Base-by-base conservation (phyloP, 495 filamentous ascomycete species). In the Lophiotrema nucula region DNA sequence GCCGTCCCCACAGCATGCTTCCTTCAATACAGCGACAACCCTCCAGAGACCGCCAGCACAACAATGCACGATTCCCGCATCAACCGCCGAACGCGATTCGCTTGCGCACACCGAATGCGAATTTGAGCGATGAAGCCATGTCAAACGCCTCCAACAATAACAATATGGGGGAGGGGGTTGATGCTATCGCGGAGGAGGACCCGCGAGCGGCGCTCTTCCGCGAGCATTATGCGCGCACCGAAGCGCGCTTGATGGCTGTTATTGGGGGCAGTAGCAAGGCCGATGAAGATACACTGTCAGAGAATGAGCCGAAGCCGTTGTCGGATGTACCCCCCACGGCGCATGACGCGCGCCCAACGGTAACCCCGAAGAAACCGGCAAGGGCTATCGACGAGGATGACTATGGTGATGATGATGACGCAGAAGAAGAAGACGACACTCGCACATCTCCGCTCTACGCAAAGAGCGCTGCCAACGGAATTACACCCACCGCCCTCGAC, bases 321-420 rank as follows among this genome's bases (percentile, higher is more conserved):
- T 37, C 72, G 39, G 73, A 72, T 33, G 48, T 58, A 53, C 53
- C 69, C 56, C 50, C 61, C 28, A 59, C 69, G 69, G 70, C 69
- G 70, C 73, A 74, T 64, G 74, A 79, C 52, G 57, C 53, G 47
- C 62, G 53, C 68, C 25, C 70, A 64, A 52, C 74, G 22, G 66
- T 71, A 24, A 73, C 77, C n/a, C 72, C 79, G 12, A 81, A 80
- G 67, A 88, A 84, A 60, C 64, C 84, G 35, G 78, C 86, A 35
- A 78, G 89, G 31, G 83, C 86, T 46, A 86, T 95, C 65, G 85
- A 88, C 68, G 89, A 95, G 46, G 87, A 90, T 66, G 87, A 93
- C 71, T 89, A 90, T 64, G 89, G 88, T 44, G 88, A 96, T 56
- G 89, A 95, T 44, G 90, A 93, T 51, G 89, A 95, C 22, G 58